These are phyloP conservation scores for Cladosporium sp. DNA, from an alignment of 2,329 filamentous ascomycete species.

Conservation along the genomic window DNA sequence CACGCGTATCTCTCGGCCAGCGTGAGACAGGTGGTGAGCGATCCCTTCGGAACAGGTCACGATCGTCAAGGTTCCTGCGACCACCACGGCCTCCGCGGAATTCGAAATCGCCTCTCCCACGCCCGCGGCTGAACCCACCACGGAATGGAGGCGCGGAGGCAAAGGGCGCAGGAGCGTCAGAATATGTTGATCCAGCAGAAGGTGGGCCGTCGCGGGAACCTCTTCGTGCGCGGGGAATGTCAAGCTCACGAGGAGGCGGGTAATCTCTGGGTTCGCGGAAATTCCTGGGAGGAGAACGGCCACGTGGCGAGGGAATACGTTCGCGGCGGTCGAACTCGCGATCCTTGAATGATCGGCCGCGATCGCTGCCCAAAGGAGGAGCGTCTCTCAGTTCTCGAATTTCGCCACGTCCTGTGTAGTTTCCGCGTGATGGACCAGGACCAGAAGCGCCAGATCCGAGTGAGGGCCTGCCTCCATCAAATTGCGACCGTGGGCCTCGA, in stretches of 20 bases:
- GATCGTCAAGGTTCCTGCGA: conserved; percentile 42
- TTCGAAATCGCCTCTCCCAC: conserved; percentile 52
- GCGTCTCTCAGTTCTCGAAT: conserved; percentile 47
- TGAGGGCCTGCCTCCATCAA: conserved; percentile 54
- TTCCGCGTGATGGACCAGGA: conserved; percentile 44
- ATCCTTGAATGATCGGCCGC: conserved; percentile 54
- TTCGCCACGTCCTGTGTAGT: conserved; percentile 11
- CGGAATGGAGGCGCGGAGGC: conserved; percentile 50
- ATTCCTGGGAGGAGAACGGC: conserved; percentile 59
- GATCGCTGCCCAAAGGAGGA: conserved; percentile 56
- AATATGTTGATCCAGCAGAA: conserved; percentile 66
- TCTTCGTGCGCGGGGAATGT: conserved; percentile 63
- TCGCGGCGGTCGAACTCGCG: conserved; percentile 52
- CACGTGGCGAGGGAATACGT: conserved; percentile 58
- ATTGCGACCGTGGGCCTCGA: conserved; percentile 73
- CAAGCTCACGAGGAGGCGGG: conserved; percentile 56
- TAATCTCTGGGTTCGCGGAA: conserved; percentile 59
- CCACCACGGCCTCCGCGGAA: conserved; percentile 45
- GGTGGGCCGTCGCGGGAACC: conserved; percentile 69
- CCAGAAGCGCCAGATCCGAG: conserved; percentile 46
- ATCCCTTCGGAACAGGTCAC: conserved; percentile 57
- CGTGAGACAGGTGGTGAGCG: conserved; percentile 42
- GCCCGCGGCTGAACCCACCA: conserved; percentile 48
- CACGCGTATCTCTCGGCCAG: conserved; percentile 35
- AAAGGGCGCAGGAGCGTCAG: conserved; percentile 58